phyloP scores from a whole-genome alignment of 2,329 filamentous ascomycete species.

The Colletotrichum sp. region DNA sequence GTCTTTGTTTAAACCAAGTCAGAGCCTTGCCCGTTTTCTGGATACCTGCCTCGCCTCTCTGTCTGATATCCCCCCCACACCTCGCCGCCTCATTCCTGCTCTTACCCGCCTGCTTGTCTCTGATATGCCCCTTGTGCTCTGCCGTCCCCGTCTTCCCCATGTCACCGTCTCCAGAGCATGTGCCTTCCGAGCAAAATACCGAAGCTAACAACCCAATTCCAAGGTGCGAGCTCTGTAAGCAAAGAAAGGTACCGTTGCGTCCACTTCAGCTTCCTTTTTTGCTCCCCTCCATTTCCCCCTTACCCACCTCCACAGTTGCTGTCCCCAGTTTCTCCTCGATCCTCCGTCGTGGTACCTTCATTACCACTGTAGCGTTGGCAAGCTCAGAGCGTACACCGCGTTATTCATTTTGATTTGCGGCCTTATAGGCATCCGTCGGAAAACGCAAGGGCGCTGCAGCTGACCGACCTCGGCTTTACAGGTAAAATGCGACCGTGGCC shows the following conservation, averaged over 20 bases:
- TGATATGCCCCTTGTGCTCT: neutral
- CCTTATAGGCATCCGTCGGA: neutral
- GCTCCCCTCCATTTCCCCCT: neutral
- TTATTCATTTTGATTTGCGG: neutral
- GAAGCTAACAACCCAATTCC: conserved; percentile 41
- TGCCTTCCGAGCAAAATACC: conserved; percentile 22
- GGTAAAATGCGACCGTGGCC: conserved; percentile 79
- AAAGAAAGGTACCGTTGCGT: conserved; percentile 69
- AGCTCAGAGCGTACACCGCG: neutral
- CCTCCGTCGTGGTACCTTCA: neutral
- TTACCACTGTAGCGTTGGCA: neutral
- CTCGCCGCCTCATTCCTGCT: conserved; percentile 1
- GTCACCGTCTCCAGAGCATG: conserved; percentile 22
- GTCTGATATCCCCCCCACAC: neutral
- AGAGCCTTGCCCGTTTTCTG: neutral
- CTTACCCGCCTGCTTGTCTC: neutral
- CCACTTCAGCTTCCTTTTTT: neutral
- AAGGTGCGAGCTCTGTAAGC: conserved; percentile 81
- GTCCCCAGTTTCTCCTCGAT: neutral
- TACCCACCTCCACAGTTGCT: neutral
- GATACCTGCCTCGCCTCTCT: neutral
- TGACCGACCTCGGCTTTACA: conserved; percentile 30
- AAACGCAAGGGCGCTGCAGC: neutral
- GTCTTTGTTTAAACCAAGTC: conserved; percentile 12
- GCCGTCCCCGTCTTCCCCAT: conserved; percentile 3